These are phyloP conservation scores for Penicillium lagena DNA, from an alignment of 495 filamentous ascomycete genomes.

Conservation along the genomic window DNA sequence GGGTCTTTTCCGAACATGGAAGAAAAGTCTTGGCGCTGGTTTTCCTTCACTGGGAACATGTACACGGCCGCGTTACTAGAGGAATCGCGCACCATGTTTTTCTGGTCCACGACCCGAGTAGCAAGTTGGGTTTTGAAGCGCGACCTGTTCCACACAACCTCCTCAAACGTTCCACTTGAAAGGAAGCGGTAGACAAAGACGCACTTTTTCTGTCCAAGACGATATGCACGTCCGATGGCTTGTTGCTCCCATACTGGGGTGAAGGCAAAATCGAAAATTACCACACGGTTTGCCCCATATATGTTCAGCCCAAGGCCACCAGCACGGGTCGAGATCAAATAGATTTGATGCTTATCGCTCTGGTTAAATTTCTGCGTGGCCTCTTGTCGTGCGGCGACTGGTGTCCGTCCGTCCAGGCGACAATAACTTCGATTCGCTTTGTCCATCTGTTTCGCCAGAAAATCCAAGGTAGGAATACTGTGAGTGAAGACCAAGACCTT, in stretches of 20 bases:
- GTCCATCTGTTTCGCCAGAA: slow-evolving; percentile 51
- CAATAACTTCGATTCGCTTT: slow-evolving; percentile 32
- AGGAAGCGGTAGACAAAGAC: slow-evolving; percentile 88
- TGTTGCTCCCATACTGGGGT: slow-evolving; percentile 82
- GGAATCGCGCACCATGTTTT: slow-evolving; percentile 57
- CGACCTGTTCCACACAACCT: slow-evolving; percentile 59
- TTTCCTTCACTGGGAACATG: slow-evolving; percentile 48
- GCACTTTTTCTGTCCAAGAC: slow-evolving; percentile 74
- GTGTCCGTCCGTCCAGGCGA: slow-evolving; percentile 62
- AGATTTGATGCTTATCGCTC: slow-evolving; percentile 41
- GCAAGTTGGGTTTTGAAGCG: slow-evolving; percentile 79
- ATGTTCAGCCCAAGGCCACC: slow-evolving; percentile 84
- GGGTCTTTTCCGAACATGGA: slow-evolving; percentile 57
- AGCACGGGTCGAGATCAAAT: slow-evolving; percentile 76
- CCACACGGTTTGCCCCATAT: slow-evolving; percentile 74
- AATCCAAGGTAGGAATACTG: slow-evolving; percentile 61
- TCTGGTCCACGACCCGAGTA: slow-evolving; percentile 74
- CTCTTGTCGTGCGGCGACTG: slow-evolving; percentile 47
- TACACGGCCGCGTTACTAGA: slow-evolving; percentile 42
- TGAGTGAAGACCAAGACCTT: slow-evolving; percentile 75
- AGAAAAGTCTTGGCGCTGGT: slow-evolving; percentile 45
- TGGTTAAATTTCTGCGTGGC: slow-evolving; percentile 62
- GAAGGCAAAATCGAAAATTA: slow-evolving; percentile 80
- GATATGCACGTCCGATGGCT: slow-evolving; percentile 81
- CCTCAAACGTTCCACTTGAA: slow-evolving; percentile 73